These are phyloP conservation scores for Monosporascus sp. DNA, from an alignment of 2,329 filamentous ascomycete species.

Conservation along the genomic window DNA sequence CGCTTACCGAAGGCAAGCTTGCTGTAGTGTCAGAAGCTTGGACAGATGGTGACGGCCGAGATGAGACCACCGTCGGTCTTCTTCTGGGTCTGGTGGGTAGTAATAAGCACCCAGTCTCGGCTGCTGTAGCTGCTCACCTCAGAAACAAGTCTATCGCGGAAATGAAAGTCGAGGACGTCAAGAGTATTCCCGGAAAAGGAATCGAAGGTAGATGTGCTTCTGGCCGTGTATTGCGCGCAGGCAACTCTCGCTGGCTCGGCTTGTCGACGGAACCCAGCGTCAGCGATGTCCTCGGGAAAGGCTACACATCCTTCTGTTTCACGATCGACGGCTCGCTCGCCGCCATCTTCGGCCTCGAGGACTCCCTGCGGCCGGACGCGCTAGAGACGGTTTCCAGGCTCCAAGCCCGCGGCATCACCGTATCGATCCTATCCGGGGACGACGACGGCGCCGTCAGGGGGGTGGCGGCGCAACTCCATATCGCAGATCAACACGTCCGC, in stretches of 20 bases:
- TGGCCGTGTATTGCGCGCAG: conserved; percentile 35
- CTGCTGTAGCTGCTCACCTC: conserved; percentile 30
- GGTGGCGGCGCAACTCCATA: conserved; percentile 35
- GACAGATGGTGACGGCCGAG: conserved; percentile 1
- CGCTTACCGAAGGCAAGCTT: conserved; percentile 58
- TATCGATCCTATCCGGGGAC: conserved; percentile 50
- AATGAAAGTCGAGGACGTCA: conserved; percentile 23
- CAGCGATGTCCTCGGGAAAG: conserved; percentile 27
- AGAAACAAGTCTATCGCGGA: conserved; percentile 11
- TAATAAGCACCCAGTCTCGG: conserved; percentile 51
- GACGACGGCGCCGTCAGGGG: conserved; percentile 42
- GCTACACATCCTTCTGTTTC: conserved; percentile 44
- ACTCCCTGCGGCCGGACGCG: conserved; percentile 41
- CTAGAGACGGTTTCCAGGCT: conserved; percentile 29
- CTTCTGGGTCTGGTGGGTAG: conserved; percentile 33
- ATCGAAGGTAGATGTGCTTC: conserved; percentile 29
- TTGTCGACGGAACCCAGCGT: conserved; percentile 28
- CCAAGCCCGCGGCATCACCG: conserved; percentile 31
- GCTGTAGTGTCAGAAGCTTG: conserved; percentile 32
- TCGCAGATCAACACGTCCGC: conserved; percentile 32
- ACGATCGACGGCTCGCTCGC: conserved; percentile 29
- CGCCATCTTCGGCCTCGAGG: conserved; percentile 42
- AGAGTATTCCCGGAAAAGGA: conserved; percentile 40
- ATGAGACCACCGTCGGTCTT: background rate
- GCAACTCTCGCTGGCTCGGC: conserved; percentile 45